Evolutionary conservation across 352 stramenopile species (phyloP).

Genomic region (Globisporangium cylindrosporum): DNA sequence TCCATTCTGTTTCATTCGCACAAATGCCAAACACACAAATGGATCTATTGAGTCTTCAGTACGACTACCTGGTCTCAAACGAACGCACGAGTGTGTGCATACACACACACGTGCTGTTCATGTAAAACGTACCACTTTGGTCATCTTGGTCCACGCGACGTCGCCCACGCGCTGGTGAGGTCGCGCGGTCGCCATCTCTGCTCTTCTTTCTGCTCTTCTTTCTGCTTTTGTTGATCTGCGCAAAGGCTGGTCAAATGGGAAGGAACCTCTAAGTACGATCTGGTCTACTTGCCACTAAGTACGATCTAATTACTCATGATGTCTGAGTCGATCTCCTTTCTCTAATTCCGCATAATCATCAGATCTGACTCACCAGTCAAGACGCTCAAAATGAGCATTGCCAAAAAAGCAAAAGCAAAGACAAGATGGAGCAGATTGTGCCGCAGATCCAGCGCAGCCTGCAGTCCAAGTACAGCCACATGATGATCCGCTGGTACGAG

Average conservation of each 20-base stretch:
- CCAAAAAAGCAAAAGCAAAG: background rate
- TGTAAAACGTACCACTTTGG: slow-evolving; percentile 79
- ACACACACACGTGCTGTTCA: too few species aligned
- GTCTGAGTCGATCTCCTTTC: background rate
- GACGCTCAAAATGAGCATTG: background rate
- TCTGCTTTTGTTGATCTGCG: background rate
- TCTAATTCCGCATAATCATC: background rate
- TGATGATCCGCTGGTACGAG: slow-evolving; percentile 84
- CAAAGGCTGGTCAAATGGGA: background rate
- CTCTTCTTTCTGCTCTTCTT: background rate
- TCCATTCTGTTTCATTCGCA: slow-evolving; percentile 74
- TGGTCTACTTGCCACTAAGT: background rate
- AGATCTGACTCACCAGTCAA: background rate
- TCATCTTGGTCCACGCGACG: slow-evolving; percentile 91
- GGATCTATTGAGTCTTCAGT: background rate
- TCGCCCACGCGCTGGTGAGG: slow-evolving; percentile 72
- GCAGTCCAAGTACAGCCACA: slow-evolving; percentile 63
- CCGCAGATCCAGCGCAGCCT: slow-evolving; percentile 66
- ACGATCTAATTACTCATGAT: background rate
- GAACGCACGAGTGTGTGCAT: too few species aligned
- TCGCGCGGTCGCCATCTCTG: slow-evolving; percentile 50
- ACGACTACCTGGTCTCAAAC: too few species aligned
- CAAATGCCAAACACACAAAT: background rate
- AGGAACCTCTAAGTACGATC: too few species aligned
- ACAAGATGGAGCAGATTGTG: slow-evolving; percentile 55